phyloP scores from a whole-genome alignment of 2,329 filamentous ascomycete genomes.

The Scedosporium apiospermum region DNA sequence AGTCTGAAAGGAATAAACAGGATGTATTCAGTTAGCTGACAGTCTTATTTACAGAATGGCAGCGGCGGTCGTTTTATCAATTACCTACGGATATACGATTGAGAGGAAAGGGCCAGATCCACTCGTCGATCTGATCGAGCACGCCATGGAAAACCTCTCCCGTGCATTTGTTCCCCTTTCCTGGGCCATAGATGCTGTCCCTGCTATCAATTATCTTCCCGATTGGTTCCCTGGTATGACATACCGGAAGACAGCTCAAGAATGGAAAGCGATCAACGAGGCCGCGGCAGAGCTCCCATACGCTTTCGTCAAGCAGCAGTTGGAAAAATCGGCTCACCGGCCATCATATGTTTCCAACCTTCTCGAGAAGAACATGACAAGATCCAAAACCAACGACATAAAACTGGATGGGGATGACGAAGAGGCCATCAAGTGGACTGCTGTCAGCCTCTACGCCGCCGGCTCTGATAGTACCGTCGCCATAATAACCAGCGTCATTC shows the following conservation, averaged over 20 bases:
- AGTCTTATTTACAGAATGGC: not conserved
- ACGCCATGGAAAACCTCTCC: not conserved
- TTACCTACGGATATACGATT: not conserved
- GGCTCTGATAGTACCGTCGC: slow-evolving; percentile 10
- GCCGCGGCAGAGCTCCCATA: not conserved
- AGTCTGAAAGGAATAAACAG: not conserved
- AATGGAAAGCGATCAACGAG: not conserved
- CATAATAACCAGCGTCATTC: slow-evolving; percentile 10
- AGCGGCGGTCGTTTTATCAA: not conserved
- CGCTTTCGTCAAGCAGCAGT: not conserved
- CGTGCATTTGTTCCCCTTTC: not conserved
- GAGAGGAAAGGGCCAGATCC: not conserved
- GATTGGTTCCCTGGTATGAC: slow-evolving; percentile 10
- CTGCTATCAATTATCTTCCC: slow-evolving; percentile 11
- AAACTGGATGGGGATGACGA: not conserved
- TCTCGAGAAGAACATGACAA: not conserved
- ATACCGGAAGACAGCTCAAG: slow-evolving; percentile 11
- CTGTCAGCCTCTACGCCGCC: not conserved
- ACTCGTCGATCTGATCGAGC: not conserved
- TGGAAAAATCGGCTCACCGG: not conserved
- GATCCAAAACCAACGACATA: not conserved
- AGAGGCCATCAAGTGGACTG: not conserved
- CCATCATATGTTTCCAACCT: not conserved
- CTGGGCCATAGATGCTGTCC: slow-evolving; percentile 8
- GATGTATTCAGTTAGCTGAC: not conserved